Evolutionary conservation across 495 filamentous ascomycete genomes (phyloP).

Genomic region (Hypoxylon rickii): DNA sequence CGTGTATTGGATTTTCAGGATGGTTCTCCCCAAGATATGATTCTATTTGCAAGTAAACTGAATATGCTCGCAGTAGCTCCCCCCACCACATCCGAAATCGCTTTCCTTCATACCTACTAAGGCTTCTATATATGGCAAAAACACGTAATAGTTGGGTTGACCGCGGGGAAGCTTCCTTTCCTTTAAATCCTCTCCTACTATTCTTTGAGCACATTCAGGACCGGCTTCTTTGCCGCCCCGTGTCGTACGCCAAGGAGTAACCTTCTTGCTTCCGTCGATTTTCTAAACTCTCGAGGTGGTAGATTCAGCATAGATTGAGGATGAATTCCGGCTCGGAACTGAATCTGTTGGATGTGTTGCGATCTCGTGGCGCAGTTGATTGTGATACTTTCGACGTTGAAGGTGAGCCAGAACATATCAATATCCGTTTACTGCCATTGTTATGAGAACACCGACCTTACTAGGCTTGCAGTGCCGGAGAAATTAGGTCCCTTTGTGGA

Average conservation of each 20-base stretch:
- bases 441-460: no score
- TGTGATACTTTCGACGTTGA: slow-evolving; percentile 65
- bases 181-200: background rate
- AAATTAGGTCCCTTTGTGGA: slow-evolving; percentile 64
- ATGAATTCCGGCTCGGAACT: slow-evolving; percentile 14
- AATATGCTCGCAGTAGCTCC: slow-evolving; percentile 12
- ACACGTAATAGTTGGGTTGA: background rate
- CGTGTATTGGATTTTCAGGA: no score
- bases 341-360: slow-evolving; percentile 43
- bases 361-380: slow-evolving; percentile 58
- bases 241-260: no score
- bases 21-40: background rate
- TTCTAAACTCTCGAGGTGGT: no score
- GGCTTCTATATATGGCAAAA: background rate
- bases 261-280: no score
- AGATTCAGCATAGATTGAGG: no score
- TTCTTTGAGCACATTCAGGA: no score
- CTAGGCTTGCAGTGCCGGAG: no score
- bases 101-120: slow-evolving; percentile 10
- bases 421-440: background rate
- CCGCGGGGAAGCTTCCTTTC: slow-evolving; percentile 6
- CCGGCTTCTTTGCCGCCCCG: no score
- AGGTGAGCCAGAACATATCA: no score
- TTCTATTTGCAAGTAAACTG: slow-evolving; percentile 1
- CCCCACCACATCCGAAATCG: slow-evolving; percentile 32